Percentiles rank a stretch among this genome's conserved stretches.
Conservation (phyloP, 1,139 yeast genomes). For the Arxiozyma telluris region DNA sequence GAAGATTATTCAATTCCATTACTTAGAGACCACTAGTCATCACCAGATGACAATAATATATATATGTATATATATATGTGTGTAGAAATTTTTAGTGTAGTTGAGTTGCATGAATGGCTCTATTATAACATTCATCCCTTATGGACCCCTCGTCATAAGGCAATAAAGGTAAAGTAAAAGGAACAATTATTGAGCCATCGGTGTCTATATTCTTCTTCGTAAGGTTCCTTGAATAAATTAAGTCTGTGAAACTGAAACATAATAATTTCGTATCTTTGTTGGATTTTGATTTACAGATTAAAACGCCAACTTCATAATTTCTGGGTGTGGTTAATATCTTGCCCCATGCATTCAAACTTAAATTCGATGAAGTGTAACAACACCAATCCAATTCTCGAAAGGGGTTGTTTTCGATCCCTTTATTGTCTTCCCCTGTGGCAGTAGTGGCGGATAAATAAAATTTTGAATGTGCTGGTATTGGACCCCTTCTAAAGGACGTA, state of each 20-base stretch:
- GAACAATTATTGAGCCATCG: constrained; percentile 38
- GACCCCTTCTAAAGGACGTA: constrained; percentile 22
- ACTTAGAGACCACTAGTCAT: no score
- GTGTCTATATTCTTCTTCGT: constrained; percentile 9
- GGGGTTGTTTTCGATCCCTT: background rate
- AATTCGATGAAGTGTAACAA: constrained; percentile 56
- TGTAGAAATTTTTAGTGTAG: background rate
- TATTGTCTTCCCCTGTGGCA: background rate
- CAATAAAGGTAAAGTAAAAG: constrained; percentile 45
- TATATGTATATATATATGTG: no score
- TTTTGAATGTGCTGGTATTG: constrained; percentile 39
- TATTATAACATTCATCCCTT: constrained; percentile 32
- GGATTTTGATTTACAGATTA: constrained; percentile 28
- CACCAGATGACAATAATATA: no score
- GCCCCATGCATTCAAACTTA: constrained; percentile 69
- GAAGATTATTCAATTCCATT: no score
- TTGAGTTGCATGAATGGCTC: background rate
- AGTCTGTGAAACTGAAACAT: constrained; percentile 35
- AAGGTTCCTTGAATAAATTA: constrained; percentile 10
- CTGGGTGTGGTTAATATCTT: constrained; percentile 18
- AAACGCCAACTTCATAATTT: constrained; percentile 51
- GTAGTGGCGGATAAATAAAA: constrained; percentile 35
- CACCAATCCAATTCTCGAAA: constrained; percentile 52
- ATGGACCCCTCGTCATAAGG: constrained; percentile 27
- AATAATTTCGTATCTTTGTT: constrained; percentile 18